phyloP scores from a whole-genome alignment of 306 rosid genomes.

The Fagus crenata region DNA sequence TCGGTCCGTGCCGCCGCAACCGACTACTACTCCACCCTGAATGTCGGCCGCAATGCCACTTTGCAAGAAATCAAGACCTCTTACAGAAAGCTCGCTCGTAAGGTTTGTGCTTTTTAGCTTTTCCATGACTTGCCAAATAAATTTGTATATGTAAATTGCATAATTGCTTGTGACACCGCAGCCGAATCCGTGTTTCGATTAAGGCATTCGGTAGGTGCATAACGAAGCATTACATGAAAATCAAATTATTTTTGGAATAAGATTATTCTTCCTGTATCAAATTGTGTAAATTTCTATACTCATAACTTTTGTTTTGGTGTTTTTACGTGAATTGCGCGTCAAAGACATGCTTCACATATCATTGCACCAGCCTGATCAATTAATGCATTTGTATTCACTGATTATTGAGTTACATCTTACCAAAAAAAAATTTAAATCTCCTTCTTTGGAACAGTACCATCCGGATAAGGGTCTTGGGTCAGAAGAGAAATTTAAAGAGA shows the following conservation, averaged over 20 bases:
- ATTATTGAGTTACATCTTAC: constrained; percentile 13
- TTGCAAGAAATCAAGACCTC: constrained; percentile 75
- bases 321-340: not conserved
- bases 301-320: no score
- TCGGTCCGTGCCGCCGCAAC: constrained; percentile 45
- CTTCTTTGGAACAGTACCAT: constrained; percentile 64
- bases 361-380: not conserved
- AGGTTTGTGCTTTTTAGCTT: constrained; percentile 47
- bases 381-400: constrained; percentile 8
- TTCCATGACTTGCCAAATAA: not conserved
- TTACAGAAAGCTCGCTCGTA: constrained; percentile 80
- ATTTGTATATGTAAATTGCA: no score
- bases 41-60: constrained; percentile 57
- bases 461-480: constrained; percentile 84
- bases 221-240: not conserved
- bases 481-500: constrained; percentile 93
- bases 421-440: constrained; percentile 10
- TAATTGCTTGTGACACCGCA: no score
- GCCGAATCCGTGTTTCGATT: no score
- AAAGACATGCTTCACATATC: not conserved
- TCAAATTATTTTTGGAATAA: not conserved
- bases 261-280: not conserved
- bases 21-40: constrained; percentile 70
- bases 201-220: not conserved
- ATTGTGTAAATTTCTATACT: no score